Base-by-base conservation (phyloP, 1,284 basidiomycete genomes). In the Sphaerobolus stellatus region DNA sequence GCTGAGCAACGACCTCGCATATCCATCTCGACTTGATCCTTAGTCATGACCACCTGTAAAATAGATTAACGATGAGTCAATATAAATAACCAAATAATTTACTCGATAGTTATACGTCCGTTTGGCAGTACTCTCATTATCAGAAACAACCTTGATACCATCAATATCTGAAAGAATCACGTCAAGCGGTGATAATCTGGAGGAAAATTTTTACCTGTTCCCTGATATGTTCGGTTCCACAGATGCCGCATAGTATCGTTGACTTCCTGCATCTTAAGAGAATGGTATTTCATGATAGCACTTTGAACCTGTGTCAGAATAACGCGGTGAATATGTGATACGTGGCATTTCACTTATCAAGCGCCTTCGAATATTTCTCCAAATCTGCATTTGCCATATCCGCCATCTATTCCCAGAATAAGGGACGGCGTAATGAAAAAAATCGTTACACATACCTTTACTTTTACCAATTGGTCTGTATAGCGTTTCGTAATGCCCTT, bases 191-290 rank as follows among this genome's bases (percentile, higher is more conserved):
- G 25, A 40, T 9, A 22, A 7, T 31, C 16, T 20, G 28, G 33
- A 49, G 40, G 8, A 44, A 22, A 14, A 16, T 24, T 62, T 79
- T 54, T 58, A 94, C 93, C 94, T 59, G 94, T 98, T 59, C 97
- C 97, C 69, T 99, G 96, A 71, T 99, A 99, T 1, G 96, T 99
- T 76, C 95, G 96, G 67, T 93, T 95, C 97, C 97, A 99, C 2
- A 99, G 72, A 67, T 94, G 91, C 55, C 89, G 86, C 84, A 97
- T 97, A 22, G 87, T 94, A 64, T 96, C 93, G 66, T 99, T 99
- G 66, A 99, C 95, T 77, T 99, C 97, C 70, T 94, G 93, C 97
- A 99, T 98, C 75, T 99, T 99, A 66, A 98, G 81, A n/a, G 88
- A 77, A 67, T 99, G 97, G 67, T 97, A 99, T 69, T 92, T 92